These are phyloP conservation scores for Botrytis squamosa DNA, from an alignment of 2,329 filamentous ascomycete species.

Conservation along the genomic window DNA sequence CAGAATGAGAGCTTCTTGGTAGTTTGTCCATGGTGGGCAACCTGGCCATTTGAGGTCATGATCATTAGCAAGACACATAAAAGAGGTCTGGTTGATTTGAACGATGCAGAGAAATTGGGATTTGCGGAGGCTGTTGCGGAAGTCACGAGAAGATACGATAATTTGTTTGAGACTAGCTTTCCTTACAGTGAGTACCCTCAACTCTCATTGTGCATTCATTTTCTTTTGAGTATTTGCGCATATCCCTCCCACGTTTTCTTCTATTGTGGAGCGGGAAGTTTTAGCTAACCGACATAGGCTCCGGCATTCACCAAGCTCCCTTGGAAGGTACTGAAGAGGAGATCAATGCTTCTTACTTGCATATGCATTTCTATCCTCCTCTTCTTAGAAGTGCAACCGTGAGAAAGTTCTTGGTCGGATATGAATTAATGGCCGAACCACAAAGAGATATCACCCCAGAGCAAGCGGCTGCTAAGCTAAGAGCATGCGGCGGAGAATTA, in stretches of 20 bases:
- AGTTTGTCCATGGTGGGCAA: conserved; percentile 95
- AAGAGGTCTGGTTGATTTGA: conserved; percentile 79
- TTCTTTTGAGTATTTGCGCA: neutral
- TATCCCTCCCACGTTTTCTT: neutral
- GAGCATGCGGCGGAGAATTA: conserved; percentile 73
- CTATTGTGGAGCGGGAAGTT: neutral
- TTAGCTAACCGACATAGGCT: conserved; percentile 51
- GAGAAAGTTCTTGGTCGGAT: conserved; percentile 93
- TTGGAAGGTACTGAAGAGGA: conserved; percentile 79
- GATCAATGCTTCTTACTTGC: conserved; percentile 83
- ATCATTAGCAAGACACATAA: conserved; percentile 82
- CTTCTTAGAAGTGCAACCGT: conserved; percentile 89
- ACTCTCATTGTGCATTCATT: neutral
- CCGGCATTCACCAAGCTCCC: conserved; percentile 93
- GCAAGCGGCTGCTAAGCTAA: conserved; percentile 78
- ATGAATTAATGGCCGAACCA: conserved; percentile 96
- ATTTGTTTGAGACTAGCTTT: conserved; percentile 94
- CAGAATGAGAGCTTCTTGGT: conserved; percentile 83
- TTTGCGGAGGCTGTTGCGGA: conserved; percentile 86
- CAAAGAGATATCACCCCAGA: conserved; percentile 97
- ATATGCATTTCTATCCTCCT: conserved; percentile 97
- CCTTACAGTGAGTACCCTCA: conserved; percentile 70
- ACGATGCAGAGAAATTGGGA: conserved; percentile 64
- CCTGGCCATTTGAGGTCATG: conserved; percentile 96
- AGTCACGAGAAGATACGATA: conserved; percentile 89